Evolutionary conservation across 495 filamentous ascomycete species (phyloP), one percentile per base, ranked within the genome.

Genomic region (Xylaria cubensis): DNA sequence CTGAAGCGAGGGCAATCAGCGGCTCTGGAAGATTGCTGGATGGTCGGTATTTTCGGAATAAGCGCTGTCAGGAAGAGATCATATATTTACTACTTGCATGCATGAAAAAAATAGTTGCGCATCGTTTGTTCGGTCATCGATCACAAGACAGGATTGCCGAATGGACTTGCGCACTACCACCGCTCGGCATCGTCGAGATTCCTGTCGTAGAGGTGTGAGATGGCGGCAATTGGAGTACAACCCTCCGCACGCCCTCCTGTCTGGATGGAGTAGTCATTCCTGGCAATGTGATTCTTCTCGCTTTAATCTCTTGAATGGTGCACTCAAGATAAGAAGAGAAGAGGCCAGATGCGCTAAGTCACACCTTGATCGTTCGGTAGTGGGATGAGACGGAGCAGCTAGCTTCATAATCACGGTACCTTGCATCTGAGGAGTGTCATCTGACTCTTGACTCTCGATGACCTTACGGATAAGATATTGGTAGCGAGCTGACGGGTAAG

Each of bases 41-140:
- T 71, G 69, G 69, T 59, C 46, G 62, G 34, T 71, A 71, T 71
- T 71, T 71, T 71, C 61, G 61, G 69, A 62, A 62, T 65, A 64
- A 56, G 44, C 67, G 67, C 67, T 56, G 64, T 15, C 41, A n/a
- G 58, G 58, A 61, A 13, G 58, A 61, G 21, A 34, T 21, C 34
- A 39, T 61, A 36, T 61, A 61, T 41, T 9, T 61, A 61, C 34
- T 21, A 21, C 32, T 3, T 64, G 36, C 34, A 41, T 44, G 59
- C 36, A 62, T 62, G 21, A 39, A 24, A 29, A 15, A 29, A 34
- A 39, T n/a, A 39, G 36, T 39, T 39, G 8, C 29, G 24, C 12
- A 34, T 32, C 0, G 63, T 32, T 53, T 36, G 29, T 32, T 53
- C 32, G 29, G 32, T 19, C 46, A 53, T 51, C 32, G 46, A 67